Conservation (phyloP, 768 basidiomycete species). For the Naganishia vaughanmartiniae region DNA sequence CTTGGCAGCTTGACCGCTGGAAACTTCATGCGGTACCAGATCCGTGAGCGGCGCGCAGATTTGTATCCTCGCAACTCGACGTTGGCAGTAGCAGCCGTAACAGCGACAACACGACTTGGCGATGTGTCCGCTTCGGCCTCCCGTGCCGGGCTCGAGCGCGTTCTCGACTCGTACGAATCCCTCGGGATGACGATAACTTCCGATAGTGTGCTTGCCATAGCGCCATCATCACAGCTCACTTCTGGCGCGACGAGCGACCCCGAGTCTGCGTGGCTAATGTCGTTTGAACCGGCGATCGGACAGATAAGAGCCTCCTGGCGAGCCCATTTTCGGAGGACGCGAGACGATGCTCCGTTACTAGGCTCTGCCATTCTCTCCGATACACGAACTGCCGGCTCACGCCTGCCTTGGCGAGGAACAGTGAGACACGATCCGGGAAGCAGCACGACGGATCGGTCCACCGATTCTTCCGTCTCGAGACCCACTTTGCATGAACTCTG, state of each 20-base stretch:
- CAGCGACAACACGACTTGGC: neutral
- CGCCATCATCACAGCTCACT: neutral
- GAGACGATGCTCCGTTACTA: neutral
- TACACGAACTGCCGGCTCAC: neutral
- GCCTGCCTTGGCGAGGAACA: neutral
- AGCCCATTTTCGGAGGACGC: conserved; percentile 16
- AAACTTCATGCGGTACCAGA: conserved; percentile 21
- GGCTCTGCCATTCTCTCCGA: neutral
- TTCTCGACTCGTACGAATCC: conserved; percentile 11
- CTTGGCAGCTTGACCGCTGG: conserved; percentile 16
- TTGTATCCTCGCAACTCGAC: neutral
- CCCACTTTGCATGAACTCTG: neutral
- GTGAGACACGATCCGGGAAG: neutral
- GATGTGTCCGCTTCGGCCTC: neutral
- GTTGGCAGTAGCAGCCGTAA: neutral
- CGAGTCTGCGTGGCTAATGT: conserved; percentile 24
- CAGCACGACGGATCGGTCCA: neutral
- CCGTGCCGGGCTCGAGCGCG: neutral
- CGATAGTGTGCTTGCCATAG: conserved; percentile 4
- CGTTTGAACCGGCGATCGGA: conserved; percentile 28
- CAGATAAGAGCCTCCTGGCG: conserved; percentile 27
- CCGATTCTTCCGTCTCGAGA: neutral
- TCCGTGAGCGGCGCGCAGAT: conserved; percentile 13
- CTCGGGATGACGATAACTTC: conserved; percentile 8
- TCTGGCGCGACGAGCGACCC: neutral